phyloP scores from a whole-genome alignment of 2,329 filamentous ascomycete genomes.

The Cercospora janseana region DNA sequence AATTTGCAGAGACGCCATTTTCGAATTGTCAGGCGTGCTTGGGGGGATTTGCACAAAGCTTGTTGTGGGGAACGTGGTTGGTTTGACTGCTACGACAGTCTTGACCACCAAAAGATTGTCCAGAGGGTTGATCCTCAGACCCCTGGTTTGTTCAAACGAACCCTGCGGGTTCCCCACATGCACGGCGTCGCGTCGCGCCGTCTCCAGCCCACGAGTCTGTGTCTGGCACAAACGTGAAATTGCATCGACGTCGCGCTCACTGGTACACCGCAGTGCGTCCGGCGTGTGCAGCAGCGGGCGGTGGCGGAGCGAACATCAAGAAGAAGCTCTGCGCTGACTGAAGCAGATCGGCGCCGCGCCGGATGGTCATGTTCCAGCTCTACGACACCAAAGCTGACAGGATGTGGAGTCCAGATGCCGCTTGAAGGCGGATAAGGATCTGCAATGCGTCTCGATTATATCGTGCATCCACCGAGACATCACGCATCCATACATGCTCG shows the following conservation, averaged over 20 bases:
- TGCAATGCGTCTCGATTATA: not conserved
- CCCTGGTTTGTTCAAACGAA: conserved; percentile 1
- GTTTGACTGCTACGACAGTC: no score
- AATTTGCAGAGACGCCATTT: conserved; percentile 33
- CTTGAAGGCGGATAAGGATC: conserved; percentile 2
- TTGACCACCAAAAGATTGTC: not conserved
- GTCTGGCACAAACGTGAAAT: not conserved
- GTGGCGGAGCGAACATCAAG: not conserved
- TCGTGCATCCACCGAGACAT: not conserved
- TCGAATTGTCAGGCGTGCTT: not conserved
- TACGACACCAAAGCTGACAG: not conserved
- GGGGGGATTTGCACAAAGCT: no score
- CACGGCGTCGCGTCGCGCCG: not conserved
- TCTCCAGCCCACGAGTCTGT: no score
- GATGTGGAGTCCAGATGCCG: not conserved
- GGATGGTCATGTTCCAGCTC: not conserved
- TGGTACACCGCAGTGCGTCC: no score
- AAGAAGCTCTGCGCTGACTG: not conserved
- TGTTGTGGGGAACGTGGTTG: no score
- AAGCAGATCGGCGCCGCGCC: not conserved
- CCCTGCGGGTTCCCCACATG: not conserved
- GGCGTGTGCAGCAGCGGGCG: no score
- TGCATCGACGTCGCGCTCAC: not conserved
- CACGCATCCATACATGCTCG: no score
- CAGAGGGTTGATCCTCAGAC: conserved; percentile 1